phyloP scores from a whole-genome alignment of 106 monocot species.

The Acorus gramineus region DNA sequence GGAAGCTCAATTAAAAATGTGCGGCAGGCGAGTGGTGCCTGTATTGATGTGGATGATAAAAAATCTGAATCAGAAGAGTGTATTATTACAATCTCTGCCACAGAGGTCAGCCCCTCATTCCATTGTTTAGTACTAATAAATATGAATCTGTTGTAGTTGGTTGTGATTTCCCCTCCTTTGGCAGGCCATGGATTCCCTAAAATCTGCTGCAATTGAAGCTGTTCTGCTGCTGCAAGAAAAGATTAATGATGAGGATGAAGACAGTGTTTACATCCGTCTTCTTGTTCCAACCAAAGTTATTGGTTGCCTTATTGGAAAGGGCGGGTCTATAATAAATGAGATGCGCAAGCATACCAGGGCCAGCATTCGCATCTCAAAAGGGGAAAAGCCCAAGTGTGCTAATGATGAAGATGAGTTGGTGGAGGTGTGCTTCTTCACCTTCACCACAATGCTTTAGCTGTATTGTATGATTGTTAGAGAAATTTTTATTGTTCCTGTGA shows the following conservation, averaged over 20 bases:
- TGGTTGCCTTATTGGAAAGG: slow-evolving; percentile 90
- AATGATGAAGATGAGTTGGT: slow-evolving; percentile 68
- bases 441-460: too few species aligned
- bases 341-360: slow-evolving; percentile 84
- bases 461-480: not conserved
- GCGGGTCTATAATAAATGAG: slow-evolving; percentile 80
- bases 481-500: not conserved
- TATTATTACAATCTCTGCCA: slow-evolving; percentile 64
- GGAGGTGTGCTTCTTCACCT: slow-evolving; percentile 41
- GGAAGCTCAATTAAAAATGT: slow-evolving; percentile 71
- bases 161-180: not conserved
- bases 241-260: slow-evolving; percentile 76
- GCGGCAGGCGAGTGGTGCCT: slow-evolving; percentile 70
- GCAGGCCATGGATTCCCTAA: slow-evolving; percentile 60
- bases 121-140: not conserved
- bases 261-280: slow-evolving; percentile 48
- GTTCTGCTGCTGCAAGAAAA: slow-evolving; percentile 74
- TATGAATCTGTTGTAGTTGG: not conserved
- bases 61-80: slow-evolving; percentile 60
- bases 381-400: slow-evolving; percentile 61
- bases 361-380: slow-evolving; percentile 77
- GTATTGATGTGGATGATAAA: slow-evolving; percentile 81
- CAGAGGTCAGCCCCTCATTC: slow-evolving; percentile 34
- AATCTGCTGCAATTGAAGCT: slow-evolving; percentile 85
- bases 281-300: slow-evolving; percentile 77